Evolutionary conservation across 495 filamentous ascomycete species (phyloP), one percentile per base, ranked within the genome.

Genomic region (Ascodesmis nigricans): DNA sequence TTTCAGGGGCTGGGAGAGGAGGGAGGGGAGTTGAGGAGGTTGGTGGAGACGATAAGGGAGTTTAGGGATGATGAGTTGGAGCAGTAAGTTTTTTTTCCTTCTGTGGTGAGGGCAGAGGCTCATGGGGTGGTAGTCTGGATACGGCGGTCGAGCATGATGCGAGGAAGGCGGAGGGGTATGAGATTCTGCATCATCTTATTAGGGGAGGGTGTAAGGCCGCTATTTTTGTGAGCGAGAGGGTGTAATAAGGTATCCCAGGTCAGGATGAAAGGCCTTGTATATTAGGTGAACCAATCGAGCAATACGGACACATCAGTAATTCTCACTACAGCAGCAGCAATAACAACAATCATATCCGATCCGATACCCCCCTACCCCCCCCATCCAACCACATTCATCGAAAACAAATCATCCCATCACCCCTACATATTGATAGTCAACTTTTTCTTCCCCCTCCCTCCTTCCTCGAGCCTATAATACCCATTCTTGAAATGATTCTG

Each of bases 21-120:
- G 3, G 78, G 82, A 18, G 67, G 69, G 13, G 87, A 95, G 56
- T 49, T 97, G 33, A 67, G 60, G 47, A 68, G 70, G 16, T 60
- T 97, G 50, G 59, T 91, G 21, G 50, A 56, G 18, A 76, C 71
- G 15, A 65, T 95, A 42, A 68, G 82, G 41, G 59, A 73, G 44
- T 92, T 91, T 52, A 64, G 87, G 14, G 90, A 97, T 56, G 87
- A 97, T 57, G 87, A 97, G 58, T 58, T 97, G 34, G 90, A 97
- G 56, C 87, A 97, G 45, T 48, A 18, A 2, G 45, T 37, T 8
- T 9, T 15, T 19, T 32, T 8, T 2, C 7, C 3, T 11, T 7
- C 4, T 8, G 16, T 39, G n/a, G n/a, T n/a, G n/a, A n/a, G n/a
- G n/a, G n/a, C n/a, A n/a, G n/a, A n/a, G n/a, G n/a, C n/a, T n/a